Conservation (phyloP, 2,329 filamentous ascomycete species). For the Elsinoe ampelina region DNA sequence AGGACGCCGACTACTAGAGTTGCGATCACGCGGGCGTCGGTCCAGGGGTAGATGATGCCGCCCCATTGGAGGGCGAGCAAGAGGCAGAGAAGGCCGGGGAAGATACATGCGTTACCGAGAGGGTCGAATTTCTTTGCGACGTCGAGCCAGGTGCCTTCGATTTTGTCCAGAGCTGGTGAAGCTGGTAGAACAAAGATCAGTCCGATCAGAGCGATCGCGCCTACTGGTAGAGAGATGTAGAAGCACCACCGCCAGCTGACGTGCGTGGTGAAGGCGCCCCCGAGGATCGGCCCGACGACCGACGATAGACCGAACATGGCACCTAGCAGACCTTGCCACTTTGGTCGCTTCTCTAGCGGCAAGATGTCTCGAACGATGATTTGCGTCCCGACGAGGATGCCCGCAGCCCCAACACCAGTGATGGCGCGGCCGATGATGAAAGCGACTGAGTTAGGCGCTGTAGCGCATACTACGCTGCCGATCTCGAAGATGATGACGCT, state of each 20-base stretch:
- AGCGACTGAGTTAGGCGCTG: slow-evolving; percentile 38
- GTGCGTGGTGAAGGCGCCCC: slow-evolving; percentile 39
- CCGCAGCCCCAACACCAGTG: slow-evolving; percentile 46
- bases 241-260: slow-evolving; percentile 43
- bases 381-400: slow-evolving; percentile 36
- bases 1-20: slow-evolving; percentile 37
- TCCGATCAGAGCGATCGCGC: slow-evolving; percentile 29
- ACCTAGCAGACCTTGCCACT: slow-evolving; percentile 25
- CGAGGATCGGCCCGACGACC: slow-evolving; percentile 43
- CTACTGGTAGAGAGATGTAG: slow-evolving; percentile 34
- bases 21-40: slow-evolving; percentile 35
- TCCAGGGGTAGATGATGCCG: slow-evolving; percentile 39
- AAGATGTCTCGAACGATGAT: slow-evolving; percentile 19
- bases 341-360: slow-evolving; percentile 17
- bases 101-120: slow-evolving; percentile 37
- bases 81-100: slow-evolving; percentile 39
- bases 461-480: slow-evolving; percentile 42
- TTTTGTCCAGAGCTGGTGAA: background rate
- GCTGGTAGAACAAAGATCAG: slow-evolving; percentile 30
- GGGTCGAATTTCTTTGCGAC: slow-evolving; percentile 39
- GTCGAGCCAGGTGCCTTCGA: slow-evolving; percentile 3
- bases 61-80: slow-evolving; percentile 44
- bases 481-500: slow-evolving; percentile 35
- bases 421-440: slow-evolving; percentile 44
- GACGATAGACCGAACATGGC: slow-evolving; percentile 35